These are phyloP conservation scores for Leccinum subfulvum DNA, from an alignment of 1,284 basidiomycete genomes.

Conservation along the genomic window DNA sequence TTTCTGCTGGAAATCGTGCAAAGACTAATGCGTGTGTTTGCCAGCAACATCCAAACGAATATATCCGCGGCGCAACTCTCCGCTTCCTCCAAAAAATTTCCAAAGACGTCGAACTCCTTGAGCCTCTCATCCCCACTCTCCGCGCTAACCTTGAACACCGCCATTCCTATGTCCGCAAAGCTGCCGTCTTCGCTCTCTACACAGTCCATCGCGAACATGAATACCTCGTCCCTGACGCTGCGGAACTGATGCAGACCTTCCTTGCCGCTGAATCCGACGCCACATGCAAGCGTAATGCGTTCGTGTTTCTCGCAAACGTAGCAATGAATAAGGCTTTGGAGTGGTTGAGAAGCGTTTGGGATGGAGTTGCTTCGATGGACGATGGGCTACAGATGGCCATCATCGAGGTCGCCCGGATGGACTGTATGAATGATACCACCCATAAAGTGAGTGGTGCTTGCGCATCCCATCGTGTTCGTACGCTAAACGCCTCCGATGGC, in stretches of 20 bases:
- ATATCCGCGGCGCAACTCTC: constrained; percentile 95
- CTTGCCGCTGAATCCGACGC: constrained; percentile 96
- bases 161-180: constrained; percentile 98
- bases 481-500: constrained; percentile 11
- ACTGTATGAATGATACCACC: constrained; percentile 83
- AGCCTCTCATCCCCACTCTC: constrained; percentile 93
- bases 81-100: constrained; percentile 96
- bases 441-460: constrained; percentile 60
- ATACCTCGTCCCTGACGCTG: constrained; percentile 93
- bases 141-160: constrained; percentile 96
- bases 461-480: constrained; percentile 6
- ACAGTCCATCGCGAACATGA: constrained; percentile 95
- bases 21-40: constrained; percentile 1
- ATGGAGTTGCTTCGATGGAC: constrained; percentile 83
- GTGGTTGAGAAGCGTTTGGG: constrained; percentile 85
- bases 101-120: constrained; percentile 91
- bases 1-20: not conserved
- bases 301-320: constrained; percentile 90
- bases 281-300: constrained; percentile 97
- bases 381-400: constrained; percentile 95
- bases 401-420: constrained; percentile 92
- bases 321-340: constrained; percentile 90
- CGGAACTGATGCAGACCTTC: constrained; percentile 96
- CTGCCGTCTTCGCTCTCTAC: constrained; percentile 95
- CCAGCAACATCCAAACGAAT: constrained; percentile 99